Evolutionary conservation across 768 basidiomycete genomes (phyloP), one percentile per base, ranked within the genome.

Genomic region (Cantharellus cinnabarinus): DNA sequence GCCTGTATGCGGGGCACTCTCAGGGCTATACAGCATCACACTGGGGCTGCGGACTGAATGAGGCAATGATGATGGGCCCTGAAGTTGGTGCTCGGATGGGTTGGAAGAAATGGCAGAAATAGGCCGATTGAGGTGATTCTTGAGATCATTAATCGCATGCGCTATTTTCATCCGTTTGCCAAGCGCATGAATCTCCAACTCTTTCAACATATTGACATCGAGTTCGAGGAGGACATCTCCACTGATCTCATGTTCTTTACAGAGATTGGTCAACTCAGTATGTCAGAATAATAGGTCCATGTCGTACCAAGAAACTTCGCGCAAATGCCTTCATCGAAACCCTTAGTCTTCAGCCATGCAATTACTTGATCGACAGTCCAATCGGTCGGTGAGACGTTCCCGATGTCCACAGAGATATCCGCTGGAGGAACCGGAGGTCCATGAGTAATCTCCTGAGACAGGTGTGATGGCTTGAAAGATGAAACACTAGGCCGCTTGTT

Each of bases 161-260:
- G 86, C 83, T 59, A 99, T 91, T 59, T 89, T 82, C 69, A 89
- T 77, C 15, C 95, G 87, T 68, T 95, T 95, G 7, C 95, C 95
- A 64, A 94, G 95, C 2, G 90, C 90, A 66, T 77, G 73, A 63
- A 99, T 89, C 34, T 91, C 95, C 58, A 99, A 83, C 72, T 98
- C 93, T 72, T 98, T 98, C 65, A 99, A 82, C 14, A 95, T 76
- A 66, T 83, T 85, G 58, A 83, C 79, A 62, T 97, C 90, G 61
- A 98, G 83, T 66, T 95, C 94, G 59, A 98, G 80, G 4, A 99
- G 79, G 40, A 98, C 88, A 65, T 99, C 95, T 20, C 95, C 95
- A 0, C 91, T 88, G 58, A 99, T 98, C 72, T 99, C 95, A 80
- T 99, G 91, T 71, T 98, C 94, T 91, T 67, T 48, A 61, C 37